These are phyloP conservation scores for Solanum neorickii DNA, from an alignment of 257 asterid species.

Conservation along the genomic window DNA sequence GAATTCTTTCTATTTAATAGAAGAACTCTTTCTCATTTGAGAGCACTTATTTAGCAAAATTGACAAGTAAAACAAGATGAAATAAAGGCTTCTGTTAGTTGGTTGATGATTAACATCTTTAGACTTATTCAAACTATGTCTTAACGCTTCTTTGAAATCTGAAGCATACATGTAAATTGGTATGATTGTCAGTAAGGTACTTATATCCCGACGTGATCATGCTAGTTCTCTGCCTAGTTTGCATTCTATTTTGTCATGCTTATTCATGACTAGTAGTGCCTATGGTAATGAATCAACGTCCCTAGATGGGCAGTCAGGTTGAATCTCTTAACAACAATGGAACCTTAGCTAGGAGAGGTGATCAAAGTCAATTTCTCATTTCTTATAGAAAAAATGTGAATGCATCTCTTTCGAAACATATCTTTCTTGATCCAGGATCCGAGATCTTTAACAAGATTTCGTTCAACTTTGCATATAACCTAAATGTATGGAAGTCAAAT, in stretches of 20 bases:
- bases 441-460: not conserved
- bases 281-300: not conserved
- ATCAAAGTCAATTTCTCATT: not conserved
- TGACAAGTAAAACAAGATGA: constrained; percentile 37
- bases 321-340: not conserved
- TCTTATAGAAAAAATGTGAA: not conserved
- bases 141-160: not conserved
- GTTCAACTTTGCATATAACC: not conserved
- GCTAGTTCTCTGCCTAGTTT: not conserved
- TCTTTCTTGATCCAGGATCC: not conserved
- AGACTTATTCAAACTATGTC: constrained; percentile 32
- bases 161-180: not conserved
- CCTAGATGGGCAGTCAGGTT: not conserved
- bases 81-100: constrained; percentile 30
- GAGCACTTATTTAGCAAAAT: no score
- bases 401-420: not conserved
- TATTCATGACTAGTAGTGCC: not conserved
- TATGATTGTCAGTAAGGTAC: not conserved
- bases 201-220: not conserved
- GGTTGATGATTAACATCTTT: constrained; percentile 42
- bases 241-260: not conserved
- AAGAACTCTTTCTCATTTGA: no score
- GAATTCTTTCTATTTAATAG: no score
- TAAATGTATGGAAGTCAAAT: not conserved
- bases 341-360: not conserved